Percentiles rank a stretch among this genome's conserved stretches.
Evolutionary conservation across 139 green algal species (phyloP).

Genomic region (Chlorella sp.): DNA sequence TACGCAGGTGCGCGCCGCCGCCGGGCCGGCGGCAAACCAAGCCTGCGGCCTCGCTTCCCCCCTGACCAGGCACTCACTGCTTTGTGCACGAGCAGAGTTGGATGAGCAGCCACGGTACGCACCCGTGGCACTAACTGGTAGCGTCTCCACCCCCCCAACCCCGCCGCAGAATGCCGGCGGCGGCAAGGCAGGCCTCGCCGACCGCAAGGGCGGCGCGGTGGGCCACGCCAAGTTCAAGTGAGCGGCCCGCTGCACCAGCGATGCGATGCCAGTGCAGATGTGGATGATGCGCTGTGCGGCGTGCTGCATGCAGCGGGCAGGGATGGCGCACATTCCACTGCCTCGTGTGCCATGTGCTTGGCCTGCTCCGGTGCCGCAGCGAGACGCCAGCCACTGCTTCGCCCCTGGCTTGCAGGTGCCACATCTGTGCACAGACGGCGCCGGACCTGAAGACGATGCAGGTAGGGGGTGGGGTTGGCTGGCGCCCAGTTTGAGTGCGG

Average conservation of each 20-base stretch:
- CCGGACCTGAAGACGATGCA: constrained; percentile 82
- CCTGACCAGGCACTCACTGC: not conserved
- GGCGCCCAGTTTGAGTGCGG: no score
- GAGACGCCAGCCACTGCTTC: not conserved
- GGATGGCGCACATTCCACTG: no score
- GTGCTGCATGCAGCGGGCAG: no score
- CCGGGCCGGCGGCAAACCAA: not conserved
- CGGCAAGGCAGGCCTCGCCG: constrained; percentile 72
- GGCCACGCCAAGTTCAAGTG: constrained; percentile 87
- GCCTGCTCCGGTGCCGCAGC: not conserved
- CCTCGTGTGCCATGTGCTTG: not conserved
- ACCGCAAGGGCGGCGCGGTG: constrained; percentile 76
- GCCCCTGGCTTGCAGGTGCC: constrained; percentile 40
- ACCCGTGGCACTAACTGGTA: no score
- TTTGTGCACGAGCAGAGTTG: no score
- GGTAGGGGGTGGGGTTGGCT: not conserved
- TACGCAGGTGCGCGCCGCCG: constrained; percentile 29
- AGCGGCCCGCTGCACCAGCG: not conserved
- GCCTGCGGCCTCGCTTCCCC: not conserved
- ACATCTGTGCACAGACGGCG: constrained; percentile 55
- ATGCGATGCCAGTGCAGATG: no score
- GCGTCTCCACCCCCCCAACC: no score
- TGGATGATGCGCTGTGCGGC: no score
- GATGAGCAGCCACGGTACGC: no score
- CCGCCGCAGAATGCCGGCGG: constrained; percentile 69